Conservation (phyloP, 257 asterid species). For the Solanum pennellii region DNA sequence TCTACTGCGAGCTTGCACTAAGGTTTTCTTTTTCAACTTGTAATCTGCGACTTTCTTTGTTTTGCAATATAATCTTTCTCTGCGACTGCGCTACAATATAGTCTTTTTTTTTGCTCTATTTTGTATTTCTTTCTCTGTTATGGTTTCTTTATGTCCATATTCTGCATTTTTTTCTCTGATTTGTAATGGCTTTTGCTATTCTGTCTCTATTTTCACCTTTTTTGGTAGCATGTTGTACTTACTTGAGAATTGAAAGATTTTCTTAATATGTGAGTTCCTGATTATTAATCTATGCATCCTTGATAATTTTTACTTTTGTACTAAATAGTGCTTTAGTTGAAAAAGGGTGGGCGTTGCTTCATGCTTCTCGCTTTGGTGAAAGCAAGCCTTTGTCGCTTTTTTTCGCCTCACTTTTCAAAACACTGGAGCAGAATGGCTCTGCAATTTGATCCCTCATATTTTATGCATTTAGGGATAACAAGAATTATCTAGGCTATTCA, state of each 20-base stretch:
- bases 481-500: not conserved
- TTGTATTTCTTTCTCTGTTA: not conserved
- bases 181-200: not conserved
- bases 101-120: not conserved
- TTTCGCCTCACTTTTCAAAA: not conserved
- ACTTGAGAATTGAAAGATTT: not conserved
- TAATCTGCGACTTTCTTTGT: not conserved
- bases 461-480: not conserved
- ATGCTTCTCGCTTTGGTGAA: not conserved
- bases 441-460: not conserved
- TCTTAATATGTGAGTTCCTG: not conserved
- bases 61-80: not conserved
- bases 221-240: not conserved
- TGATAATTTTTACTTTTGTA: not conserved
- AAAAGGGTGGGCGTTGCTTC: not conserved
- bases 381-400: not conserved
- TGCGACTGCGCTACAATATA: not conserved
- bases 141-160: not conserved
- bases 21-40: not conserved
- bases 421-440: not conserved
- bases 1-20: not conserved
- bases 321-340: not conserved
- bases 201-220: not conserved
- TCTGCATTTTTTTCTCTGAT: not conserved
- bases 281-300: not conserved